Evolutionary conservation across 2,329 filamentous ascomycete genomes (phyloP).

Genomic region (Penicillium polonicum): DNA sequence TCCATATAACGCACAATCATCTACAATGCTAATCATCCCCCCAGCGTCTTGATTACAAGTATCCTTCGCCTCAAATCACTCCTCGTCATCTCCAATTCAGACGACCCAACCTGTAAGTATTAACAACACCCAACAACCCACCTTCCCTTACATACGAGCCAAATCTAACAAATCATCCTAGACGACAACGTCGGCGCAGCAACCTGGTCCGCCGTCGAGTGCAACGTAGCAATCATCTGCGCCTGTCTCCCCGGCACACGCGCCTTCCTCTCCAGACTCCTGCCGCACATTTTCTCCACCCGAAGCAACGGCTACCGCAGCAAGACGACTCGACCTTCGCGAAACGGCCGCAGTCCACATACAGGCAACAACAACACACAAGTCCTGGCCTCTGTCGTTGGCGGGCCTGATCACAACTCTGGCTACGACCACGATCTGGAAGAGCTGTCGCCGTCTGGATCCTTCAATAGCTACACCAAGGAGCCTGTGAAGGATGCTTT

Average conservation of each 20-base stretch:
- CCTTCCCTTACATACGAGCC: background rate
- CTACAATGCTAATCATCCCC: slow-evolving; percentile 1
- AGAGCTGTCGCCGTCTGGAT: slow-evolving; percentile 10
- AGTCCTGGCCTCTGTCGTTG: slow-evolving; percentile 26
- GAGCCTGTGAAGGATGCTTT: slow-evolving; percentile 5
- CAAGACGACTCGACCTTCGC: slow-evolving; percentile 19
- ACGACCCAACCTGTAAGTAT: slow-evolving; percentile 31
- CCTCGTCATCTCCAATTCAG: slow-evolving; percentile 28
- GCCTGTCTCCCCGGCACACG: slow-evolving; percentile 39
- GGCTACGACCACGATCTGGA: slow-evolving; percentile 23
- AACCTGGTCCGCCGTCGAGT: slow-evolving; percentile 45
- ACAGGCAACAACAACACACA: slow-evolving; percentile 16
- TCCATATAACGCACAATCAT: background rate
- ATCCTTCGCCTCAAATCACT: slow-evolving; percentile 36
- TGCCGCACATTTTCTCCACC: slow-evolving; percentile 32
- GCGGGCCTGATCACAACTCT: slow-evolving; percentile 2
- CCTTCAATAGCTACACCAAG: slow-evolving; percentile 6
- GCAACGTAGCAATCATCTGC: slow-evolving; percentile 45
- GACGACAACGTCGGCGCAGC: slow-evolving; percentile 41
- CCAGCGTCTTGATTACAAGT: slow-evolving; percentile 42
- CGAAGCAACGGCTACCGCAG: slow-evolving; percentile 24
- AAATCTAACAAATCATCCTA: slow-evolving; percentile 10
- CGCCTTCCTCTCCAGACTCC: slow-evolving; percentile 26
- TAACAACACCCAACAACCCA: background rate
- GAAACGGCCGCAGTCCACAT: slow-evolving; percentile 17